phyloP scores from a whole-genome alignment of 805 yeast species.

The Pichia membranifaciens region DNA sequence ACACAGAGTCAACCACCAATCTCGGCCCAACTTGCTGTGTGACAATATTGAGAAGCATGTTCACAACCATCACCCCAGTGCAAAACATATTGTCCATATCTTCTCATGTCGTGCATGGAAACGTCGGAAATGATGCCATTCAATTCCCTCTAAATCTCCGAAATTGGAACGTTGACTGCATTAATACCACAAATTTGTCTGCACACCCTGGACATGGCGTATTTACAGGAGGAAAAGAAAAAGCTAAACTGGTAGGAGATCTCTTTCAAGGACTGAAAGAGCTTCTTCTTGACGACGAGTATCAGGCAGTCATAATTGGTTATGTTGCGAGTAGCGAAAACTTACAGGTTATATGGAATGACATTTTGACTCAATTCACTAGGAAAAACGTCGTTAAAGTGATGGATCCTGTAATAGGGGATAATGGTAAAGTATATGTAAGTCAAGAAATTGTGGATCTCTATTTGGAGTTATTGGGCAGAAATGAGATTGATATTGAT shows the following conservation, averaged over 20 bases:
- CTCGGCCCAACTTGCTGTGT: no score
- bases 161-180: slow-evolving; percentile 90
- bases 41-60: no score
- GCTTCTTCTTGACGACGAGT: slow-evolving; percentile 37
- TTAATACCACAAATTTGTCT: slow-evolving; percentile 84
- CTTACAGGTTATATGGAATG: slow-evolving; percentile 39
- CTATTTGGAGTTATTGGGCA: slow-evolving; percentile 45
- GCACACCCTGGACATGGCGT: slow-evolving; percentile 87
- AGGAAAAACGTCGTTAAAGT: slow-evolving; percentile 41
- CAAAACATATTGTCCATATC: slow-evolving; percentile 51
- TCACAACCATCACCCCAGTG: slow-evolving; percentile 5
- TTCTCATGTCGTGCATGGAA: slow-evolving; percentile 93
- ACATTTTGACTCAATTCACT: slow-evolving; percentile 22
- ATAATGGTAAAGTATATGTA: slow-evolving; percentile 79
- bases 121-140: slow-evolving; percentile 89
- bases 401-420: slow-evolving; percentile 90
- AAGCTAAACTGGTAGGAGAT: slow-evolving; percentile 40
- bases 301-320: slow-evolving; percentile 72
- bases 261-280: slow-evolving; percentile 51
- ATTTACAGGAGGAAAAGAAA: slow-evolving; percentile 52
- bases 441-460: slow-evolving; percentile 46
- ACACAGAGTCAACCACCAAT: no score
- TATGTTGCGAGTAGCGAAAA: slow-evolving; percentile 64
- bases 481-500: slow-evolving; percentile 29
- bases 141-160: slow-evolving; percentile 80